Percentiles rank a stretch among this genome's conserved stretches.
Conservation (phyloP, 2,329 filamentous ascomycete genomes). For the Dactylellina haptotyla region DNA sequence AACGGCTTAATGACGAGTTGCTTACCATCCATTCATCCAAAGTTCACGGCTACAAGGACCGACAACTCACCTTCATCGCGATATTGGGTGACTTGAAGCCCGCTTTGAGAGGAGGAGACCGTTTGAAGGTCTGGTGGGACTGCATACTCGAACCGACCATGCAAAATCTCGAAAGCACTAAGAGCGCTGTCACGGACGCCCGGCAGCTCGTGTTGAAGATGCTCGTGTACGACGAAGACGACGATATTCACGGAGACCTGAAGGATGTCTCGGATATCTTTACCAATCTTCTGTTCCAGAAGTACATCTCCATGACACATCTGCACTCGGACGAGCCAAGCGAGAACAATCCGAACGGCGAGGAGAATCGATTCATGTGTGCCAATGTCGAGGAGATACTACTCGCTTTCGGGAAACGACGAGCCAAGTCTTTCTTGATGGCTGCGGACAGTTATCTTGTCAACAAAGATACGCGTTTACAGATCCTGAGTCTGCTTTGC, state of each 20-base stretch:
- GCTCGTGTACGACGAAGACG: conserved; percentile 68
- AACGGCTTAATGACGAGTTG: conserved; percentile 78
- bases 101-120: conserved; percentile 71
- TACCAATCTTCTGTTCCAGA: conserved; percentile 68
- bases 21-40: conserved; percentile 73
- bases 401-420: conserved; percentile 71
- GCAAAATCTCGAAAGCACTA: conserved; percentile 70
- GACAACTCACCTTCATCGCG: conserved; percentile 74
- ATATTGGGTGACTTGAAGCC: conserved; percentile 73
- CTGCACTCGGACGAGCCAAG: conserved; percentile 60
- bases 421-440: conserved; percentile 75
- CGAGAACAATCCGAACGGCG: conserved; percentile 61
- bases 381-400: conserved; percentile 68
- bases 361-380: conserved; percentile 61
- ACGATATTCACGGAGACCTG: conserved; percentile 62
- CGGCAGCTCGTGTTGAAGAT: conserved; percentile 73
- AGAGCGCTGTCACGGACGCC: conserved; percentile 72
- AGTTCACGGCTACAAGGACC: conserved; percentile 68
- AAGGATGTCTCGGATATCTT: conserved; percentile 65
- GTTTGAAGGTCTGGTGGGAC: conserved; percentile 78
- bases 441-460: conserved; percentile 74
- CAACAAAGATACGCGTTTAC: conserved; percentile 71
- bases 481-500: conserved; percentile 73
- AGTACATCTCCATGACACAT: conserved; percentile 68
- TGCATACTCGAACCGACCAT: conserved; percentile 69